Conservation (phyloP, 164 flowering plant species). For the Chimonanthus salicifolius region DNA sequence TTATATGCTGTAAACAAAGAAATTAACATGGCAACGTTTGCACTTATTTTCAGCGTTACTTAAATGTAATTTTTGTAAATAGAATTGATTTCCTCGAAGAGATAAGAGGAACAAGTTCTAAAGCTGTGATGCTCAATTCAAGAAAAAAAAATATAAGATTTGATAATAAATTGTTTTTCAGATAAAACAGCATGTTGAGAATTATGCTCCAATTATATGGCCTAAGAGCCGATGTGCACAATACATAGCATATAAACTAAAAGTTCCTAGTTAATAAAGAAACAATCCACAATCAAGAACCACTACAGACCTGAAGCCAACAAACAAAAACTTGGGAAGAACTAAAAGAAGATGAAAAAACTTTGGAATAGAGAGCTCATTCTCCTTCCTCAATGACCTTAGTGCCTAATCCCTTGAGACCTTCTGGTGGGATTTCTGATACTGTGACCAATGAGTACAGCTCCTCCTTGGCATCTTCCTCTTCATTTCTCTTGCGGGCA, state of each 20-base stretch:
- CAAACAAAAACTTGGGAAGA: neutral
- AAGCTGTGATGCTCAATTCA: no score
- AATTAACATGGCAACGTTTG: no score
- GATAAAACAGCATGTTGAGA: no score
- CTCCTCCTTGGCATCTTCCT: conserved; percentile 21
- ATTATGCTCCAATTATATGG: no score
- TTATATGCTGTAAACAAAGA: no score
- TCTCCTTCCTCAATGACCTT: conserved; percentile 19
- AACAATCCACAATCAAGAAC: no score
- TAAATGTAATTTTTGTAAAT: no score
- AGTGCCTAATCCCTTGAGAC: conserved; percentile 16
- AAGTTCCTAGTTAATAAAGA: neutral
- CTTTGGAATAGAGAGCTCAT: neutral
- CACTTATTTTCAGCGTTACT: no score
- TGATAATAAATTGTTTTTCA: no score
- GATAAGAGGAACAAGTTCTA: no score
- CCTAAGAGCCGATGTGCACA: neutral
- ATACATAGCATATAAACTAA: neutral
- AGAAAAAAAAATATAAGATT: no score
- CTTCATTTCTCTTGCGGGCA: conserved; percentile 22
- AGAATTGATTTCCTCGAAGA: no score
- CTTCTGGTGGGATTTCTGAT: conserved; percentile 16
- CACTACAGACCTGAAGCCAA: neutral
- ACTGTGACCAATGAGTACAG: conserved; percentile 18
- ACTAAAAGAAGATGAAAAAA: neutral